These are phyloP conservation scores for Colletotrichum chlorophyti DNA, from an alignment of 2,329 filamentous ascomycete species.

Conservation along the genomic window DNA sequence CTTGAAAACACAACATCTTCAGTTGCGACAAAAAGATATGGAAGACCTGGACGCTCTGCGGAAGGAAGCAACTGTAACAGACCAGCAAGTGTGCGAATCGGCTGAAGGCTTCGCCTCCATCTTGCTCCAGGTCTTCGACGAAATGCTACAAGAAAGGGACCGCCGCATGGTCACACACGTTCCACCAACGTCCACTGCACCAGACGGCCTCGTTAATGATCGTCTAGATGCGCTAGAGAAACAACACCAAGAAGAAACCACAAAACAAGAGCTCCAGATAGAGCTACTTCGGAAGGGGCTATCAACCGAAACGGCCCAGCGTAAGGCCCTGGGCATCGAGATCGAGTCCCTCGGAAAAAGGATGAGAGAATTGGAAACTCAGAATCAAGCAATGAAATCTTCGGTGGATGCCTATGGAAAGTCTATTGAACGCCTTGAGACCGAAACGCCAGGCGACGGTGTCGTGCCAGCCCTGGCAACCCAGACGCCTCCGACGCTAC, in stretches of 20 bases:
- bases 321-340: conserved; percentile 5
- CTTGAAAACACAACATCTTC: conserved; percentile 5
- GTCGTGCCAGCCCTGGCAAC: not conserved
- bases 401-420: not conserved
- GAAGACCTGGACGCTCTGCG: conserved; percentile 3
- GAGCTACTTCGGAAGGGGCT: conserved; percentile 3
- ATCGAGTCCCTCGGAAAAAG: conserved; percentile 14
- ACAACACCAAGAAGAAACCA: conserved; percentile 10
- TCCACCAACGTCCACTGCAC: not conserved
- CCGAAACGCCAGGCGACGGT: not conserved
- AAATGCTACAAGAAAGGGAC: not conserved
- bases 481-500: not conserved
- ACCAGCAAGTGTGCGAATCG: not conserved
- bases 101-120: not conserved
- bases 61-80: not conserved
- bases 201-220: not conserved
- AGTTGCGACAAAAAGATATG: conserved; percentile 9
- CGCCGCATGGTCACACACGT: not conserved
- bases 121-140: conserved; percentile 5
- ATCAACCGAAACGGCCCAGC: not conserved
- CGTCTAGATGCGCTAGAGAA: conserved; percentile 19
- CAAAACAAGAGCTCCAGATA: conserved; percentile 27
- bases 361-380: not conserved
- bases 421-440: not conserved
- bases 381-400: not conserved